Evolutionary conservation across 139 green algal genomes (phyloP), one percentile per base, ranked within the genome.

Genomic region (Asterochloris sp.): DNA sequence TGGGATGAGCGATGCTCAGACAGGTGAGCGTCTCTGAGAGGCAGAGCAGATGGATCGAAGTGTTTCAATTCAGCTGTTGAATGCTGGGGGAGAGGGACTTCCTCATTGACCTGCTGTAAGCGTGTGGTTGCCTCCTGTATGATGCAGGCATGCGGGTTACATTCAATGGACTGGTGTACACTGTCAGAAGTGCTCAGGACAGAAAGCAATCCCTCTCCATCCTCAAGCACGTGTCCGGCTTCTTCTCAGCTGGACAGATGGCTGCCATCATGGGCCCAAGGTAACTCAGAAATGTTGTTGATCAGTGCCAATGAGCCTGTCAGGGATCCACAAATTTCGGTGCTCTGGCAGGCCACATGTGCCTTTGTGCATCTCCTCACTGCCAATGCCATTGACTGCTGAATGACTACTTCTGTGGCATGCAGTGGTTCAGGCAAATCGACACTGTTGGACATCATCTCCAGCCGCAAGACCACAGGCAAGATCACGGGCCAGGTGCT

Each of bases 371-470:
- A 8, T 21, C 24, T 78, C 38, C 17, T 28, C 29, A 26, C 74
- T n/a, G 28, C 29, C 12, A 21, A 29, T 62, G 29, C 74, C 26
- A 62, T 14, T 26, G 11, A 12, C 0, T 17, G 14, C 6, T 75
- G 23, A 0, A 26, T 62, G 60, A 10, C 16, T 66, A 8, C 13
- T 82, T 21, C 15, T 27, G 10, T 71, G 62, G 19, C 12, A 74
- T 69, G 60, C 54, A 73, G 76, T 15, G 62, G 62, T 24, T 24
- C 66, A 69, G 82, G 82, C 16, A 85, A 85, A 26, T 73, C 76
- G 24, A 85, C 82, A 16, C 26, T 82, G 54, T 68, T 85, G 68
- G 91, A 95, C 76, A 73, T 95, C 26, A 64, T 97, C 62, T 87
- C 83, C 11, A 86, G 87, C 14, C 84, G 91, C 0, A 91, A 93